These are phyloP conservation scores for Leptographium lundbergii DNA, from an alignment of 2,329 filamentous ascomycete genomes.

Conservation along the genomic window DNA sequence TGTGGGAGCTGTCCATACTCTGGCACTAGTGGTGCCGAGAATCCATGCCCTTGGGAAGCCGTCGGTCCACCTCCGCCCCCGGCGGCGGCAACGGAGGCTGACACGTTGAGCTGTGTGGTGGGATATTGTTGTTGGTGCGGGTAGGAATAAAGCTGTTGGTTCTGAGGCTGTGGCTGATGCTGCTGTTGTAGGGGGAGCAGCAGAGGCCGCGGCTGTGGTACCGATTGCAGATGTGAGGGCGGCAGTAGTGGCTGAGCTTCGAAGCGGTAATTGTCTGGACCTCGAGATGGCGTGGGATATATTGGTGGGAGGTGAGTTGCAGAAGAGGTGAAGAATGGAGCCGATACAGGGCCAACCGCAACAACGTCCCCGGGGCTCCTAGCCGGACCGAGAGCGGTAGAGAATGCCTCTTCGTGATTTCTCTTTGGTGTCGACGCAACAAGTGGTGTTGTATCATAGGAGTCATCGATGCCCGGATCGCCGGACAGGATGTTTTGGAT, in stretches of 20 bases:
- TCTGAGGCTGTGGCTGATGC: background rate
- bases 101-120: background rate
- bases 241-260: background rate
- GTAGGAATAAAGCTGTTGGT: background rate
- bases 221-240: background rate
- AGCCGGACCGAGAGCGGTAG: constrained; percentile 1
- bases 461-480: constrained; percentile 26
- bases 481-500: constrained; percentile 40
- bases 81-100: background rate
- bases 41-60: background rate
- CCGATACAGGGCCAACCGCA: background rate
- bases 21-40: no score
- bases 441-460: constrained; percentile 16
- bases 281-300: background rate
- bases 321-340: background rate
- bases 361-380: background rate
- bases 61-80: background rate
- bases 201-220: background rate
- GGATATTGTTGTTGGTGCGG: background rate
- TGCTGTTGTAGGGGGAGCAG: background rate
- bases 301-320: background rate
- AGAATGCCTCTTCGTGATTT: constrained; percentile 23
- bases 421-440: constrained; percentile 23
- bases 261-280: background rate
- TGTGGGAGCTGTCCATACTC: background rate